These are phyloP conservation scores for Thermochaetoides thermophila DNA, from an alignment of 495 filamentous ascomycete genomes.

Conservation along the genomic window DNA sequence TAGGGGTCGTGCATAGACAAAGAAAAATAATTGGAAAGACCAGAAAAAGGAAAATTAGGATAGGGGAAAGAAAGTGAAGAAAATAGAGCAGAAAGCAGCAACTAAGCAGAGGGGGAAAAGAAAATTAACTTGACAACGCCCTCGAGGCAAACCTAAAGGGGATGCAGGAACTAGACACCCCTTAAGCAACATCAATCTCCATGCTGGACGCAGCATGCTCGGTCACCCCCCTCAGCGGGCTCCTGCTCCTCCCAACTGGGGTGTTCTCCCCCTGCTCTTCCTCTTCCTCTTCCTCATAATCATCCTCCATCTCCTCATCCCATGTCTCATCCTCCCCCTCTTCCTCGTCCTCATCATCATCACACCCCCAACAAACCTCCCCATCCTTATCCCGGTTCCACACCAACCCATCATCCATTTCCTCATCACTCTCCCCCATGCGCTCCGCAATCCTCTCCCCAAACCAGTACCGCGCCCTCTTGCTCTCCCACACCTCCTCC, in stretches of 20 bases:
- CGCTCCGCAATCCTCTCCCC: conserved; percentile 43
- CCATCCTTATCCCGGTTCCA: conserved; percentile 39
- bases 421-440: conserved; percentile 26
- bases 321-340: conserved; percentile 36
- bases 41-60: too few species aligned
- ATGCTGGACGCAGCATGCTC: conserved; percentile 60
- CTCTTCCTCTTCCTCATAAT: conserved; percentile 19
- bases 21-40: too few species aligned
- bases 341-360: conserved; percentile 30
- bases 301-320: conserved; percentile 30
- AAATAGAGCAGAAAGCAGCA: too few species aligned
- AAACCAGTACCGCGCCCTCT: conserved; percentile 73
- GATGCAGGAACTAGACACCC: too few species aligned
- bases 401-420: conserved; percentile 28
- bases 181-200: conserved; percentile 46
- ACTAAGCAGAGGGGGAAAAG: too few species aligned
- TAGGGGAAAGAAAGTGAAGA: too few species aligned
- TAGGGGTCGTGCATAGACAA: too few species aligned
- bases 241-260: conserved; percentile 15
- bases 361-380: conserved; percentile 35
- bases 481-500: conserved; percentile 20
- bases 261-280: not conserved
- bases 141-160: too few species aligned
- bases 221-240: conserved; percentile 50
- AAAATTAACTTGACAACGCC: too few species aligned